Percentiles rank a stretch among this genome's conserved stretches.
Conservation (phyloP, 257 asterid genomes). For the Cynanchum wilfordii region DNA sequence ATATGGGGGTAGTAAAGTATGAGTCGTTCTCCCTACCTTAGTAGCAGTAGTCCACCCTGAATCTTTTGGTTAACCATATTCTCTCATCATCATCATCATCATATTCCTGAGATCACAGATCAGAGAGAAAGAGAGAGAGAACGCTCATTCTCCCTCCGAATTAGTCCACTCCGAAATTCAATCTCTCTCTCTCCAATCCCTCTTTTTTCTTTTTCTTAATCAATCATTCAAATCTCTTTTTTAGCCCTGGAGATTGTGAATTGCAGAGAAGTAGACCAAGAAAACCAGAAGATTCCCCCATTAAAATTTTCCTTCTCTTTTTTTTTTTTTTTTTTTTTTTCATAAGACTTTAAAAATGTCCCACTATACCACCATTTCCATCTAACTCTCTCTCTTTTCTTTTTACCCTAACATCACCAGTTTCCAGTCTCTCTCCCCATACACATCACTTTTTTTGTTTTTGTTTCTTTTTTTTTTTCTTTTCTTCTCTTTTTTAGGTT, state of each 20-base stretch:
- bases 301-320: slow-evolving; percentile 4
- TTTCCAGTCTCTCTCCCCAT: background rate
- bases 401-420: slow-evolving; percentile 9
- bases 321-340: too few relatives aligned
- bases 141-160: slow-evolving; percentile 32
- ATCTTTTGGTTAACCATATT: too few relatives aligned
- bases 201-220: slow-evolving; percentile 21
- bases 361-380: slow-evolving; percentile 15
- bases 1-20: too few relatives aligned
- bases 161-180: slow-evolving; percentile 10
- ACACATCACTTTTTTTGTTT: too few relatives aligned
- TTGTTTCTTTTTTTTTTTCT: too few relatives aligned
- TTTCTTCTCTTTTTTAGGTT: background rate
- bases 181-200: slow-evolving; percentile 36
- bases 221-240: slow-evolving; percentile 26
- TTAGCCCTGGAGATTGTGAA: slow-evolving; percentile 5
- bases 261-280: slow-evolving; percentile 22
- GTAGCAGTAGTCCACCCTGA: too few relatives aligned
- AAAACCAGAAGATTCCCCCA: slow-evolving; percentile 54
- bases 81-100: too few relatives aligned
- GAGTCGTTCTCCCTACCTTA: too few relatives aligned
- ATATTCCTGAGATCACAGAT: too few relatives aligned
- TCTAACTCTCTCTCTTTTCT: background rate
- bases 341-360: slow-evolving; percentile 5
- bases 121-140: background rate